A percentile compares a stretch with the other conserved stretches of the same genome.
phyloP scores from a whole-genome alignment of 305 asterid genomes.

The Rubia peregrina region DNA sequence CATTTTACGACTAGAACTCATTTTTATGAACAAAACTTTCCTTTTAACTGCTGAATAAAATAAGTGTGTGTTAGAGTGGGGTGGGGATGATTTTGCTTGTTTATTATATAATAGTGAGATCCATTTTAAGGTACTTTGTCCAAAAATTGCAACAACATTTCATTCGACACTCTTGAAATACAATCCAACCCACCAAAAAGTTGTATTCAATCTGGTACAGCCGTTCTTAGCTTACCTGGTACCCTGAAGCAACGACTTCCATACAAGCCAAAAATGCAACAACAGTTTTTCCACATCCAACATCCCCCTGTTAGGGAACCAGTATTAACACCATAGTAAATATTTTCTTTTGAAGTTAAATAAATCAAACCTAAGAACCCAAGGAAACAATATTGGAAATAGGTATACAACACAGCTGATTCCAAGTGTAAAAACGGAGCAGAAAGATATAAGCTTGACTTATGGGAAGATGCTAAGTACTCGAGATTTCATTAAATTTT shows the following conservation, averaged over 20 bases:
- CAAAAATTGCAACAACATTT: background rate
- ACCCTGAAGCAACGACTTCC: slow-evolving; percentile 89
- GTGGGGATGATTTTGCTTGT: background rate
- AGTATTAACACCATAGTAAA: slow-evolving; percentile 6
- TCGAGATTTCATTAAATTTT: background rate
- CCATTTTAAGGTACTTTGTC: background rate
- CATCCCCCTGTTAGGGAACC: slow-evolving; percentile 65
- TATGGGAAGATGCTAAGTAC: background rate
- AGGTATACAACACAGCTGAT: background rate
- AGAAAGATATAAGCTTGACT: background rate
- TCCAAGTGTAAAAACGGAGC: background rate
- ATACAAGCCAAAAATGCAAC: slow-evolving; percentile 93
- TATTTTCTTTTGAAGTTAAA: background rate
- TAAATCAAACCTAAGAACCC: background rate
- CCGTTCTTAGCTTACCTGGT: slow-evolving; percentile 42
- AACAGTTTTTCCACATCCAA: slow-evolving; percentile 96
- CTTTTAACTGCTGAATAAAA: background rate
- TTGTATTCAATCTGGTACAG: background rate
- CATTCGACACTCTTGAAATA: background rate
- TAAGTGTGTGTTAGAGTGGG: background rate
- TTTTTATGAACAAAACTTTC: background rate
- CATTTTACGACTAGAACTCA: background rate
- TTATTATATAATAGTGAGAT: background rate
- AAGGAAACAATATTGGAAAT: background rate
- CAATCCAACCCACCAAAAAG: background rate